Conservation (phyloP, 2,329 filamentous ascomycete genomes). For the Clarireedia hainanense region DNA sequence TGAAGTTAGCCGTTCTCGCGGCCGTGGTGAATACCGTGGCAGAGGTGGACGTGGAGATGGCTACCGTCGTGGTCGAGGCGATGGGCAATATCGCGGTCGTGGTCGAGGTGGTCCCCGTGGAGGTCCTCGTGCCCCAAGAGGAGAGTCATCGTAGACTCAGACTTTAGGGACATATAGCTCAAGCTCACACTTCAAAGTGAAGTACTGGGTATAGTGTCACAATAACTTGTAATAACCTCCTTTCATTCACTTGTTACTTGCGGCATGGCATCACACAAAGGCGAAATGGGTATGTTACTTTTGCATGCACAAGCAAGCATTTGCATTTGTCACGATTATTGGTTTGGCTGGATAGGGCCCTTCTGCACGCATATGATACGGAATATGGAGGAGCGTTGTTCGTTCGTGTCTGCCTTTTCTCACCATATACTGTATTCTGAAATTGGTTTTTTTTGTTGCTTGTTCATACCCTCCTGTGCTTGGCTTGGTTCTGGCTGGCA, state of each 20-base stretch:
- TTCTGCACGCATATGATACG: constrained; percentile 2
- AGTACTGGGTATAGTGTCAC: not conserved
- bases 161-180: not conserved
- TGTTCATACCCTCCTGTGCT: constrained; percentile 7
- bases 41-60: constrained; percentile 39
- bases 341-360: constrained; percentile 8
- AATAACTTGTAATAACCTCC: constrained; percentile 7
- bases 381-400: constrained; percentile 6
- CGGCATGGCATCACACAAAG: constrained; percentile 11
- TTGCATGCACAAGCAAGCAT: constrained; percentile 10
- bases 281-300: constrained; percentile 11
- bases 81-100: constrained; percentile 31
- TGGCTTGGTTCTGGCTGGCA: not conserved
- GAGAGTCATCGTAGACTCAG: constrained; percentile 6
- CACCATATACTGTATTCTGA: constrained; percentile 1
- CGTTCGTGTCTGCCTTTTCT: constrained; percentile 1
- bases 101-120: constrained; percentile 18
- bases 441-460: constrained; percentile 6
- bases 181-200: not conserved
- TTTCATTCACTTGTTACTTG: constrained; percentile 9
- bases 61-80: constrained; percentile 36
- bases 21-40: constrained; percentile 38
- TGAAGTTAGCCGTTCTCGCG: constrained; percentile 53
- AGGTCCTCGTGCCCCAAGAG: constrained; percentile 18
- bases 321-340: constrained; percentile 10